Percentiles rank a stretch among this genome's conserved stretches.
phyloP scores from a whole-genome alignment of 306 rosid genomes.

The Acacia acuminata region DNA sequence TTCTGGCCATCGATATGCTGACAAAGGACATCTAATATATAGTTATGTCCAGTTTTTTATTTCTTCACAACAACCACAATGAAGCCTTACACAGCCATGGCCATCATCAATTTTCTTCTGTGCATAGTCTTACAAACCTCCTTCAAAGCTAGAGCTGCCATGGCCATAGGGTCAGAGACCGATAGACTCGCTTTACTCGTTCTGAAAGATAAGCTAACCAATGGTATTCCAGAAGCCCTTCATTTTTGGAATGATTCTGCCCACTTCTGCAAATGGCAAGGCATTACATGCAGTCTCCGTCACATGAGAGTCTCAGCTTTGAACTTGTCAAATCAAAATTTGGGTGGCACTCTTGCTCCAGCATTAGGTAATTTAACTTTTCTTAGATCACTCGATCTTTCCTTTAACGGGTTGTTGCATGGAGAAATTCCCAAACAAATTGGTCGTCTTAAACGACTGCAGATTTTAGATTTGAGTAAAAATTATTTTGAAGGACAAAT shows the following conservation, averaged over 20 bases:
- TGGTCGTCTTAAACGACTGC: neutral
- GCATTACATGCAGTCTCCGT: slow-evolving; percentile 18
- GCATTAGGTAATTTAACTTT: slow-evolving; percentile 16
- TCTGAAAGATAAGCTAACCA: slow-evolving; percentile 22
- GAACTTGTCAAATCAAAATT: slow-evolving; percentile 2
- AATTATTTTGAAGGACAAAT: neutral
- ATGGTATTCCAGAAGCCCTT: slow-evolving; percentile 6
- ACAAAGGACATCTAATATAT: neutral
- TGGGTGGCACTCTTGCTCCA: slow-evolving; percentile 31
- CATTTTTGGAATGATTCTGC: slow-evolving; percentile 37
- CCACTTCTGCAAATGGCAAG: slow-evolving; percentile 35
- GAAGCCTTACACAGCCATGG: neutral
- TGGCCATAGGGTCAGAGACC: neutral
- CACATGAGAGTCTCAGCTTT: slow-evolving; percentile 31
- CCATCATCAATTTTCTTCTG: neutral
- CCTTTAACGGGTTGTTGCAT: neutral
- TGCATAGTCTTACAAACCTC: neutral
- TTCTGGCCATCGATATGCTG: neutral
- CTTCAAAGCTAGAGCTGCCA: neutral
- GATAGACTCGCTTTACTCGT: slow-evolving; percentile 9
- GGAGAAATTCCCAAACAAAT: neutral
- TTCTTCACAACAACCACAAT: neutral
- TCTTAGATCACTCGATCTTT: neutral
- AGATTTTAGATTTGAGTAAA: fast-evolving
- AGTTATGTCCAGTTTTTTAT: neutral